phyloP scores from a whole-genome alignment of 208 protist genomes.

The Lotmaria passim region DNA sequence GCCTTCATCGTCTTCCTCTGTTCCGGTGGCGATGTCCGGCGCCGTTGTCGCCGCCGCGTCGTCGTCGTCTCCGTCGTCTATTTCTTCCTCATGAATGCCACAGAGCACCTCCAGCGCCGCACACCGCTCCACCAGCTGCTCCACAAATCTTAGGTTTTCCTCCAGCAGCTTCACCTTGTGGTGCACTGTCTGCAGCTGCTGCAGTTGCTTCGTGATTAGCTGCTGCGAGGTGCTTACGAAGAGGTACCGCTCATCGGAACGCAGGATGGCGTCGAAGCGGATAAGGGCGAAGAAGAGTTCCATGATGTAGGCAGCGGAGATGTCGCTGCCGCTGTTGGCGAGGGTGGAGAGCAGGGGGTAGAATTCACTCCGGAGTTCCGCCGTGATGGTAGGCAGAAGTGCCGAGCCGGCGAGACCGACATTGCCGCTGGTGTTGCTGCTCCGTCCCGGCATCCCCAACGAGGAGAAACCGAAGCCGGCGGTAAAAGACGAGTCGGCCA shows the following conservation, averaged over 20 bases:
- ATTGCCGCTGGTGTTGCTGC: conserved; percentile 22
- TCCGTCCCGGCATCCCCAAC: not conserved
- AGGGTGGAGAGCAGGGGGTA: conserved; percentile 60
- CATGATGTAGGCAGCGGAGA: conserved; percentile 67
- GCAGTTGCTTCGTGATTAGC: conserved; percentile 50
- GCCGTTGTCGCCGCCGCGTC: conserved; percentile 4
- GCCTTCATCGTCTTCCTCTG: conserved; percentile 6
- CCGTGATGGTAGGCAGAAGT: conserved; percentile 53
- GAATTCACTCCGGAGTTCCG: conserved; percentile 69
- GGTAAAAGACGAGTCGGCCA: conserved; percentile 5
- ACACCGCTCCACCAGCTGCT: conserved; percentile 53
- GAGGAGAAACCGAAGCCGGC: conserved; percentile 1
- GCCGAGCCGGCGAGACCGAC: conserved; percentile 22
- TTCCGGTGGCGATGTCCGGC: conserved; percentile 4
- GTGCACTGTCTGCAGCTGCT: conserved; percentile 46
- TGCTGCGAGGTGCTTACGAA: conserved; percentile 78
- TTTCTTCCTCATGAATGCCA: not conserved
- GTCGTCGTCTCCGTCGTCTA: conserved; percentile 13
- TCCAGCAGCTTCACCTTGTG: conserved; percentile 44
- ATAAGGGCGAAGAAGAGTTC: conserved; percentile 77
- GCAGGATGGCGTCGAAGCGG: conserved; percentile 71
- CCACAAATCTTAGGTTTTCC: conserved; percentile 45
- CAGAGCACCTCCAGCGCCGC: conserved; percentile 27
- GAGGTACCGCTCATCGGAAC: conserved; percentile 61
- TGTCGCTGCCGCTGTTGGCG: conserved; percentile 35